Percentiles rank a stretch among this genome's conserved stretches.
Evolutionary conservation across 345 rosid genomes (phyloP).

Genomic region (Reutealis trisperma): DNA sequence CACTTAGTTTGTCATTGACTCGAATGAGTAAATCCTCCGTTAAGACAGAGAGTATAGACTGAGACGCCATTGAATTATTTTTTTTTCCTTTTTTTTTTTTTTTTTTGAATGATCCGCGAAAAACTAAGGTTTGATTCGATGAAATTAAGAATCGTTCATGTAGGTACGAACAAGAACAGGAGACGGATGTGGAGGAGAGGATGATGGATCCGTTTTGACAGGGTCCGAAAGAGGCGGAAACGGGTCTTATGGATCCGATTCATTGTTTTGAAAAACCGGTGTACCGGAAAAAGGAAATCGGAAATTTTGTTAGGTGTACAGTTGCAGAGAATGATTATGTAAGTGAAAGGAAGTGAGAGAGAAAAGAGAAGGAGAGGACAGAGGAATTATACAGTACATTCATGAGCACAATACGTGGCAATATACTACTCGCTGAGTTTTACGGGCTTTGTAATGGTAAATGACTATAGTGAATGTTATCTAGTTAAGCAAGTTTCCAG

Average conservation of each 20-base stretch:
- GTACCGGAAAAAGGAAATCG: conserved; percentile 15
- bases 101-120: neutral
- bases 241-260: conserved; percentile 36
- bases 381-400: neutral
- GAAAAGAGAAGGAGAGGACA: neutral
- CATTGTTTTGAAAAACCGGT: conserved; percentile 37
- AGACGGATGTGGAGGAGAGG: conserved; percentile 70
- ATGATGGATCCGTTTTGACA: conserved; percentile 48
- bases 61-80: conserved; percentile 28
- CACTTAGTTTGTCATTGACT: conserved; percentile 45
- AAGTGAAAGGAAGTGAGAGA: neutral
- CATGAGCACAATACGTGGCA: neutral
- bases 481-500: too few relatives aligned
- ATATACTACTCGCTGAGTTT: neutral
- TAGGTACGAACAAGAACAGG: conserved; percentile 79
- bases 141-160: conserved; percentile 36
- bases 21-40: conserved; percentile 77
- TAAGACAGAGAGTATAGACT: conserved; percentile 43
- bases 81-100: neutral
- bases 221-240: conserved; percentile 34
- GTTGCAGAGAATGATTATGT: conserved; percentile 8
- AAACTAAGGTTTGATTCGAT: neutral
- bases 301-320: neutral
- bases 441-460: neutral
- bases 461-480: too few relatives aligned